phyloP scores from a whole-genome alignment of 202 grass and related monocot species.

The Brachypodium distachyon region DNA sequence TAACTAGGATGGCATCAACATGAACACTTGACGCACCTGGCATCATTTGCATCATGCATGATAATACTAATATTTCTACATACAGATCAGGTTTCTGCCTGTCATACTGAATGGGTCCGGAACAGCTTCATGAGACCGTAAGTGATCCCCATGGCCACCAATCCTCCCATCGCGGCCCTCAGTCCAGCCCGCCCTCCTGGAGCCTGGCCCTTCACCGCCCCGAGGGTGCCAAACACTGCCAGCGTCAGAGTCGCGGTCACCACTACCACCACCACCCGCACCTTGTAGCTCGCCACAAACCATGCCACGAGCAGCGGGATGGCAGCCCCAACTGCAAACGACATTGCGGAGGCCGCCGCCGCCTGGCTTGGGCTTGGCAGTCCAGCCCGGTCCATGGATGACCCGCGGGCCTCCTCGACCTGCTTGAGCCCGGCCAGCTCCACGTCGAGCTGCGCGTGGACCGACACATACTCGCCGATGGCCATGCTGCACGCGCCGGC shows the following conservation, averaged over 20 bases:
- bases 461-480: conserved; percentile 71
- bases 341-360: conserved; percentile 47
- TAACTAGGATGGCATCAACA: no score
- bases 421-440: conserved; percentile 41
- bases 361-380: conserved; percentile 43
- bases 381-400: neutral
- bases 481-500: conserved; percentile 77
- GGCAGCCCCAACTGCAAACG: conserved; percentile 39
- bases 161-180: conserved; percentile 43
- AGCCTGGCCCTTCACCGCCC: conserved; percentile 29
- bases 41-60: no score
- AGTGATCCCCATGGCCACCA: conserved; percentile 52
- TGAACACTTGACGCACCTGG: no score
- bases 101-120: conserved; percentile 22
- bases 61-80: no score
- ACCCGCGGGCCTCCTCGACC: neutral
- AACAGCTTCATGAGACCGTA: conserved; percentile 60
- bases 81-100: no score
- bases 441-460: conserved; percentile 53
- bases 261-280: conserved; percentile 28
- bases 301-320: conserved; percentile 48
- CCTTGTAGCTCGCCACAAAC: conserved; percentile 37
- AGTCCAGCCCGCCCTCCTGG: conserved; percentile 24
- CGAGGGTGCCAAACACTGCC: conserved; percentile 27
- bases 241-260: conserved; percentile 28